Percentiles rank a stretch among this genome's conserved stretches.
These are phyloP conservation scores for Oryza longistaminata DNA, from an alignment of 176 grass and related monocot genomes.

Conservation along the genomic window DNA sequence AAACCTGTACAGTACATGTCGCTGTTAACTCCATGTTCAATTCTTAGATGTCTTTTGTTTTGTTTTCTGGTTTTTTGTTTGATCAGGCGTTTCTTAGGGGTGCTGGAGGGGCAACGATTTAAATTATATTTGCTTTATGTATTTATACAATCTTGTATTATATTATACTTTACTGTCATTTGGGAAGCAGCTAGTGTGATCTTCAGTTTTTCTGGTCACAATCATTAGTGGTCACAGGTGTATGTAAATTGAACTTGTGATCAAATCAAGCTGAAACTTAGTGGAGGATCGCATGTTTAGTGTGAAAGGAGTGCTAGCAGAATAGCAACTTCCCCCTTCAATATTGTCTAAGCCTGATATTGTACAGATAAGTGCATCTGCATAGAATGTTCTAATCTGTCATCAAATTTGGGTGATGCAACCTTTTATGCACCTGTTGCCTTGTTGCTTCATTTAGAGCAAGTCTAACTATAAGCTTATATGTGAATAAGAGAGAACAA, in stretches of 20 bases:
- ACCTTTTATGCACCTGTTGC: not conserved
- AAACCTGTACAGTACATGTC: not conserved
- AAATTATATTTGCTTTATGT: conserved; percentile 38
- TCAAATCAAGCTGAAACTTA: not conserved
- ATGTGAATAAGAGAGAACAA: too few species aligned
- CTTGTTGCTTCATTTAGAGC: not conserved
- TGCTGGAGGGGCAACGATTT: conserved; percentile 64
- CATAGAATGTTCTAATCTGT: not conserved
- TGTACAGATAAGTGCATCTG: not conserved
- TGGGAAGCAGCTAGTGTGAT: conserved; percentile 1
- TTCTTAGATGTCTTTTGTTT: conserved; percentile 32
- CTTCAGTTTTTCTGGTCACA: conserved; percentile 24
- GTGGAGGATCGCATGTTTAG: not conserved
- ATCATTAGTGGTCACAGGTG: conserved; percentile 11
- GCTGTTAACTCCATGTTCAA: not conserved
- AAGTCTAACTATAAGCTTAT: too few species aligned
- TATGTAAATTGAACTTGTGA: conserved; percentile 41
- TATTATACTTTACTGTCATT: conserved; percentile 26
- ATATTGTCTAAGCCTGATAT: not conserved
- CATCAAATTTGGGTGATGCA: not conserved
- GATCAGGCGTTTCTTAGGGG: conserved; percentile 81
- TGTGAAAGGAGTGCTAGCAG: not conserved
- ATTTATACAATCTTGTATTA: conserved; percentile 30
- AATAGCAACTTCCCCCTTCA: not conserved
- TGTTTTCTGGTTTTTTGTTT: conserved; percentile 22